phyloP scores from a whole-genome alignment of 352 stramenopile genomes.

The Pythium chondricola region DNA sequence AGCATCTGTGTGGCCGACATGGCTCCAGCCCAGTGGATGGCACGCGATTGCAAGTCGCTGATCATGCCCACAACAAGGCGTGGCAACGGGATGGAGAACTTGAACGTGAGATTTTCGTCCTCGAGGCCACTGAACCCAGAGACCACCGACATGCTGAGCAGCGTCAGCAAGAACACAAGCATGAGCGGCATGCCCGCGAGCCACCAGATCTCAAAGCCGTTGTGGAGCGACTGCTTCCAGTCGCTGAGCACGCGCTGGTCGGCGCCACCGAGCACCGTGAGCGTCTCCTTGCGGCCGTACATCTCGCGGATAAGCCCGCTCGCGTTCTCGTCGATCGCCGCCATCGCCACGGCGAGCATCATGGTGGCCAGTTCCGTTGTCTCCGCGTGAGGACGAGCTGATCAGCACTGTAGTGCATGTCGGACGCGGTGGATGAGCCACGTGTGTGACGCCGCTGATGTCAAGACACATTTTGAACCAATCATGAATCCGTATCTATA shows the following conservation, averaged over 20 bases:
- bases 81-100: slow-evolving; percentile 17
- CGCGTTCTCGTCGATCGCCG: slow-evolving; percentile 62
- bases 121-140: slow-evolving; percentile 46
- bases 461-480: too few relatives aligned
- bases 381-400: too few relatives aligned
- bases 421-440: not conserved
- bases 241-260: slow-evolving; percentile 18
- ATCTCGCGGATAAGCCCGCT: slow-evolving; percentile 52
- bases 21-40: not conserved
- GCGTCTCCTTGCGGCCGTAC: slow-evolving; percentile 49
- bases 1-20: too few relatives aligned
- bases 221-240: slow-evolving; percentile 57
- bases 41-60: not conserved
- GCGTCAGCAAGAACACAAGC: slow-evolving; percentile 62
- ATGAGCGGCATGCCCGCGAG: slow-evolving; percentile 72
- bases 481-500: too few relatives aligned
- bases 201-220: slow-evolving; percentile 85
- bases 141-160: slow-evolving; percentile 68
- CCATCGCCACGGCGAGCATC: slow-evolving; percentile 16
- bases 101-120: slow-evolving; percentile 30
- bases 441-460: too few relatives aligned
- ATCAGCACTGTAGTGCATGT: too few relatives aligned
- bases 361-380: slow-evolving; percentile 1
- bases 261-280: slow-evolving; percentile 35
- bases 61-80: slow-evolving; percentile 4